phyloP scores from a whole-genome alignment of 345 rosid genomes.

The Cochlearia excelsa region DNA sequence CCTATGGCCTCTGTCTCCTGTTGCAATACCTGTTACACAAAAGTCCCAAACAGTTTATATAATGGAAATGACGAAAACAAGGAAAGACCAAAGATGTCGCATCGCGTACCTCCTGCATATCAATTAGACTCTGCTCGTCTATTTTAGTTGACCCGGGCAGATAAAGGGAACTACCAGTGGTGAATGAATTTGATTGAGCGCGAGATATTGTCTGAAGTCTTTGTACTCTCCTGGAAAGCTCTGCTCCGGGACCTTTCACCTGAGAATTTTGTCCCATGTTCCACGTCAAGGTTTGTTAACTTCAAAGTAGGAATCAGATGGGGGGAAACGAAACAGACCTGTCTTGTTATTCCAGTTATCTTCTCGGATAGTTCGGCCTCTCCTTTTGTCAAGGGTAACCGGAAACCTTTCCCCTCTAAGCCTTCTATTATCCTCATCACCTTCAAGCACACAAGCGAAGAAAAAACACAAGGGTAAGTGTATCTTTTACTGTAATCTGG shows the following conservation, averaged over 20 bases:
- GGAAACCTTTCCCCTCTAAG: constrained; percentile 81
- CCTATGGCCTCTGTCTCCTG: constrained; percentile 91
- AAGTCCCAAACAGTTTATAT: constrained; percentile 17
- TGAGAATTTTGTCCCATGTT: constrained; percentile 34
- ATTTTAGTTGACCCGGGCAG: constrained; percentile 95
- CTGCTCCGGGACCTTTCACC: constrained; percentile 97
- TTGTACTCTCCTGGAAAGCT: constrained; percentile 92
- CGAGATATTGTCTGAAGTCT: constrained; percentile 67
- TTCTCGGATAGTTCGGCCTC: constrained; percentile 90
- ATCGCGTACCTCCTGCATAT: constrained; percentile 84
- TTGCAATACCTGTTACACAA: constrained; percentile 59
- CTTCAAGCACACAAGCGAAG: constrained; percentile 40
- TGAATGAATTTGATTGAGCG: constrained; percentile 63
- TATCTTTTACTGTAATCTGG: constrained; percentile 10
- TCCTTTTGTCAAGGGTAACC: constrained; percentile 78
- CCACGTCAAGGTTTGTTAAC: constrained; percentile 1
- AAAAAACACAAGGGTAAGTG: constrained; percentile 7
- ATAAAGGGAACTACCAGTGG: constrained; percentile 60
- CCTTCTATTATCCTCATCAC: constrained; percentile 91
- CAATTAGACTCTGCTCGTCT: constrained; percentile 87
- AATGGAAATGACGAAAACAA: background rate
- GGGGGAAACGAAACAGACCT: constrained; percentile 41
- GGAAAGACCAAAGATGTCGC: constrained; percentile 12
- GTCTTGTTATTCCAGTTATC: constrained; percentile 69
- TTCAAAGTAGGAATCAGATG: background rate